Percentiles rank a stretch among this genome's conserved stretches.
These are phyloP conservation scores for Ustilago xerochloae DNA, from an alignment of 1,284 basidiomycete species.

Conservation along the genomic window DNA sequence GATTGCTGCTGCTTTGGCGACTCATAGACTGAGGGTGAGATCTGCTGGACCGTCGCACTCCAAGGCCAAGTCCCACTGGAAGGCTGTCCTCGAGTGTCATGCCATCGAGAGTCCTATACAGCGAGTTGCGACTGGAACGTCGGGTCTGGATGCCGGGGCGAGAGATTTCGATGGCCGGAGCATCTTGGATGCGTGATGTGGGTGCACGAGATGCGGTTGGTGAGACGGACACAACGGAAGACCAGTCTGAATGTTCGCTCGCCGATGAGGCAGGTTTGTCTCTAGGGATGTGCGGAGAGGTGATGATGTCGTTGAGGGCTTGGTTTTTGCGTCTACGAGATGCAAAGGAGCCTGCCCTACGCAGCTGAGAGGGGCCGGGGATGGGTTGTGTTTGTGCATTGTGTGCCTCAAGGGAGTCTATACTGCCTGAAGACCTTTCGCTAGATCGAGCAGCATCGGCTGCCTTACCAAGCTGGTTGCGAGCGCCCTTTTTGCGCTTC, in stretches of 20 bases:
- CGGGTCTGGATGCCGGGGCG: conserved; percentile 28
- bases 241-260: conserved; percentile 51
- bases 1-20: conserved; percentile 26
- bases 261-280: conserved; percentile 36
- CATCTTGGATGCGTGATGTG: conserved; percentile 3
- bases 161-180: not conserved
- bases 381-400: not conserved
- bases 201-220: conserved; percentile 33
- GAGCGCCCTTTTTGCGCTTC: conserved; percentile 44
- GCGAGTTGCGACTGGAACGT: conserved; percentile 39
- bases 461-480: conserved; percentile 10
- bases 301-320: conserved; percentile 21
- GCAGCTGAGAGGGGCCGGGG: not conserved
- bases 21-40: conserved; percentile 23
- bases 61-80: conserved; percentile 8
- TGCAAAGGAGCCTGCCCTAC: not conserved
- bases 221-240: conserved; percentile 32
- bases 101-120: conserved; percentile 28
- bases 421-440: not conserved
- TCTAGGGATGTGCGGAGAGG: conserved; percentile 30
- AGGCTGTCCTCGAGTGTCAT: conserved; percentile 41
- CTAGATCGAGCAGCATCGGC: not conserved
- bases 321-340: conserved; percentile 14
- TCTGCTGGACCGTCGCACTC: conserved; percentile 9
- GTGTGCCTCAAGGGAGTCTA: not conserved